Evolutionary conservation across 306 rosid genomes (phyloP).

Genomic region (Rubus idaeus): DNA sequence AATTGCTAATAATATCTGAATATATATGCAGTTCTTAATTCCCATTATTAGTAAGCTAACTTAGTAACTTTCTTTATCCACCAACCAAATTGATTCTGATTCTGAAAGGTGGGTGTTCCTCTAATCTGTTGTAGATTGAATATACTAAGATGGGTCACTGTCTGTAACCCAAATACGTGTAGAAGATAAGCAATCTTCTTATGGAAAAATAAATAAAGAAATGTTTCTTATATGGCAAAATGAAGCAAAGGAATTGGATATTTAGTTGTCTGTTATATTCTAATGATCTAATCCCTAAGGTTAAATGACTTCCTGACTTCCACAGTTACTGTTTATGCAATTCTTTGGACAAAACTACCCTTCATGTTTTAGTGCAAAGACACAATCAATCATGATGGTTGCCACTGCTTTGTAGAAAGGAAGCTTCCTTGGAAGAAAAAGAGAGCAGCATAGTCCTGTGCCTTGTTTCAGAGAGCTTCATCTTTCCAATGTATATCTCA

Average conservation of each 20-base stretch:
- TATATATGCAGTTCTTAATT: too few relatives aligned
- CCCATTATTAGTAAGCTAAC: too few relatives aligned
- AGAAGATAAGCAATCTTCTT: too few relatives aligned
- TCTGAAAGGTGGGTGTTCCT: neutral
- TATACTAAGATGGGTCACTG: too few relatives aligned
- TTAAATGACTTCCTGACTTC: neutral
- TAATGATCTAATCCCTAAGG: neutral
- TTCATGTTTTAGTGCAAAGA: neutral
- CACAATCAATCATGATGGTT: neutral
- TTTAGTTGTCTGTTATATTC: neutral
- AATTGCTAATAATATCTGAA: too few relatives aligned
- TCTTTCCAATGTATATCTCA: conserved; percentile 5
- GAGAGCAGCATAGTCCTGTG: neutral
- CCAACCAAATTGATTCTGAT: neutral
- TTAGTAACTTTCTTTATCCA: neutral
- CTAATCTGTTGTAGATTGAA: neutral
- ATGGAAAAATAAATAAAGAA: too few relatives aligned
- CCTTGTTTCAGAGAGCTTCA: neutral
- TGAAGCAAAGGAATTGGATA: too few relatives aligned
- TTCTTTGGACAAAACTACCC: neutral
- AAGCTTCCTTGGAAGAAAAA: neutral
- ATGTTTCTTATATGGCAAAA: neutral
- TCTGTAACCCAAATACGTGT: neutral
- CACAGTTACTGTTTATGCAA: neutral
- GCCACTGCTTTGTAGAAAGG: neutral